Base-by-base conservation (phyloP, 495 filamentous ascomycete genomes). In the Neurospora terricola region DNA sequence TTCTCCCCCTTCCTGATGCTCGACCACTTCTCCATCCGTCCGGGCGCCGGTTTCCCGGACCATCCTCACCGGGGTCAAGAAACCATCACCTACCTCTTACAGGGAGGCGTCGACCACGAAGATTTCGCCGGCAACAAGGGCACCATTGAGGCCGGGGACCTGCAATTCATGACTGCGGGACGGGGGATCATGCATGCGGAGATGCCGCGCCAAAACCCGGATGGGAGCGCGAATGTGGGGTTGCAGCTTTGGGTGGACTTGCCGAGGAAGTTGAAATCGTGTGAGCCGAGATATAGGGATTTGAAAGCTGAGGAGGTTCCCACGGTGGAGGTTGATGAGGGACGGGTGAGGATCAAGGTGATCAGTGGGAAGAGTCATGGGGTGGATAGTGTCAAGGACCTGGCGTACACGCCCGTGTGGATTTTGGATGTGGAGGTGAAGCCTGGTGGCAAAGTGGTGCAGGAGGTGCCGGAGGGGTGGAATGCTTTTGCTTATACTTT, bases 121-220 rank as follows among this genome's bases (percentile, higher is more conserved):
- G 95, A 98, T 77, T 98, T 98, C 73, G 91, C 93, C 2, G 96
- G 96, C 4, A 91, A 96, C 83, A 87, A 86, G 42, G 96, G 94
- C 69, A 94, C 92, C 6, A 95, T 99, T 74, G 87, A 91, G 70
- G 81, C 91, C 0, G 95, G 95, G 4, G 96, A 97, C 73, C 81
- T 98, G 54, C 95, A 98, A 79, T 98, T 98, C 88, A 98, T 98
- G 95, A 98, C 95, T 0, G 95, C 95, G 5, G 95, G 95, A 0
- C 84, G 88, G 5, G 95, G 95, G 7, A 97, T 98, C 78, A 91
- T 98, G 87, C 95, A 98, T 79, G 93, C 96, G 11, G 95, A 98
- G 84, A 98, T 98, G 94, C 95, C 95, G 23, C 86, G 89, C 62
- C 91, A 93, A 79, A 93, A 93, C 75, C 73, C 81, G 3, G 92